phyloP scores from a whole-genome alignment of 148 eudicot genomes.

The Vaccinium vitisidaea region DNA sequence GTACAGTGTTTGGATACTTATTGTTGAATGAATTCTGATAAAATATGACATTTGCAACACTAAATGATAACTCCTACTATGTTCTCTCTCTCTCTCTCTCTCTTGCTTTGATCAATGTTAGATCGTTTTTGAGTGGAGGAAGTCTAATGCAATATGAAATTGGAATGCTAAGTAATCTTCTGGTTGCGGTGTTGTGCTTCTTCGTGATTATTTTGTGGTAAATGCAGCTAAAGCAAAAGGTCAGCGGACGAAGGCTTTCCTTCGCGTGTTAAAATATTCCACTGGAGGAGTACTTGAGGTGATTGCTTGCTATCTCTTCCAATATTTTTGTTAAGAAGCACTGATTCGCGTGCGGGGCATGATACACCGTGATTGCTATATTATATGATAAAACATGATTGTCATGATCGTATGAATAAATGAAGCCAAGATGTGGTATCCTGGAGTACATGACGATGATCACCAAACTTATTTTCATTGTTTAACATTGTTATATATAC shows the following conservation, averaged over 20 bases:
- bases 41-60: not conserved
- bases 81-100: slow-evolving; percentile 2
- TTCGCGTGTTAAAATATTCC: slow-evolving; percentile 85
- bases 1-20: not conserved
- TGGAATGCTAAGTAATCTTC: not conserved
- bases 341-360: not conserved
- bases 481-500: not conserved
- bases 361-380: not conserved
- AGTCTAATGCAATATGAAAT: not conserved
- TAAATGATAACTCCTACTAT: not conserved
- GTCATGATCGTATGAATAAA: not conserved
- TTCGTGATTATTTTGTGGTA: slow-evolving; percentile 18
- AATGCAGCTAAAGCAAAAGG: slow-evolving; percentile 69
- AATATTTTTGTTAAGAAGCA: not conserved
- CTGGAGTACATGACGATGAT: not conserved
- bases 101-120: not conserved
- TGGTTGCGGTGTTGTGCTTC: not conserved
- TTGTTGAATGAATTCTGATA: no score
- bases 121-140: not conserved
- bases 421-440: not conserved
- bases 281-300: slow-evolving; percentile 96
- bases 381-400: not conserved
- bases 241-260: slow-evolving; percentile 72
- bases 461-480: not conserved
- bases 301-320: slow-evolving; percentile 10